Evolutionary conservation across 345 rosid genomes (phyloP).

Genomic region (Euclidium syriacum): DNA sequence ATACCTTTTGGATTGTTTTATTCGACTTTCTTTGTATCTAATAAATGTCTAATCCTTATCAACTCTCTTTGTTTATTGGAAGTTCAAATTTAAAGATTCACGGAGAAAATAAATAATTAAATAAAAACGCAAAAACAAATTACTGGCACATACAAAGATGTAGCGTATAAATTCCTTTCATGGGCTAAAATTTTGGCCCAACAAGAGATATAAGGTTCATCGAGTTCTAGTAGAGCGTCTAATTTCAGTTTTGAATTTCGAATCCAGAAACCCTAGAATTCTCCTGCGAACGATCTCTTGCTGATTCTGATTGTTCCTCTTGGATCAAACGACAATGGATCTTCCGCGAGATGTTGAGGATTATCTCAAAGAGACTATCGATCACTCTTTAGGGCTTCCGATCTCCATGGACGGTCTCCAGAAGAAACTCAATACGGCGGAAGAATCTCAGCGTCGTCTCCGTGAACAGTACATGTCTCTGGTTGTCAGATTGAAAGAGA

Average conservation of each 20-base stretch:
- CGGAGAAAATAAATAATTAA: neutral
- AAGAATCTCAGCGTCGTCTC: conserved; percentile 52
- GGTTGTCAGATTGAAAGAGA: conserved; percentile 41
- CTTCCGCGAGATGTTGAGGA: conserved; percentile 47
- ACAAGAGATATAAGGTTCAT: neutral
- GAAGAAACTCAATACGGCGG: conserved; percentile 46
- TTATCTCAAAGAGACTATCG: conserved; percentile 53
- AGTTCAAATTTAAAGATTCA: neutral
- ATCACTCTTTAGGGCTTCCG: conserved; percentile 56
- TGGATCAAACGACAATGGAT: conserved; percentile 37
- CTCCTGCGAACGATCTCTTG: neutral
- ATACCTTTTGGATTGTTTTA: neutral
- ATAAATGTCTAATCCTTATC: conserved; percentile 1
- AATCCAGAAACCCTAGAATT: conserved; percentile 12
- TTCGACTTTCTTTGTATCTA: conserved; percentile 22
- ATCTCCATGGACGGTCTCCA: conserved; percentile 44
- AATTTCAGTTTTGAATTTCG: neutral
- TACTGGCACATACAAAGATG: too few relatives aligned
- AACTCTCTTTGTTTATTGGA: neutral
- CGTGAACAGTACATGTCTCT: conserved; percentile 40
- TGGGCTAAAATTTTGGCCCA: conserved; percentile 16
- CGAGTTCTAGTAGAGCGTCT: neutral
- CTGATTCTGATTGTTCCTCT: neutral
- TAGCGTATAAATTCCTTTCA: neutral
- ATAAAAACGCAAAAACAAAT: too few relatives aligned